Conservation (phyloP, 257 asterid genomes). For the Catharanthus roseus region DNA sequence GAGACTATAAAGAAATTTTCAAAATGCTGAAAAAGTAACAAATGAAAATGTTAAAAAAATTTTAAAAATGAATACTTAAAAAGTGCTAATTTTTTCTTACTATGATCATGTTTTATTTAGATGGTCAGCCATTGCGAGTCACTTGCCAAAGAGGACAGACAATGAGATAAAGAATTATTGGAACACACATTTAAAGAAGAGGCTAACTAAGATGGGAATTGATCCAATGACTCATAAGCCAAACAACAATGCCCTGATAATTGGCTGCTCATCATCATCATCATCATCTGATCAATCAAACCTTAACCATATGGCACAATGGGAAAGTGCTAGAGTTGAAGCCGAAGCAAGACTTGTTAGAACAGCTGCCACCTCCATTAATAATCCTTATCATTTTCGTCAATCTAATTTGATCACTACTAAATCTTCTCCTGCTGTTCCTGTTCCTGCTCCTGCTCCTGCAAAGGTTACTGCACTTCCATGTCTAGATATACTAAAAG, state of each 20-base stretch:
- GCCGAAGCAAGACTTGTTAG: slow-evolving; percentile 67
- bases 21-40: too few species aligned
- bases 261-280: too few species aligned
- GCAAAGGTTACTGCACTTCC: not conserved
- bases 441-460: too few species aligned
- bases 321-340: slow-evolving; percentile 81
- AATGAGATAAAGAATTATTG: slow-evolving; percentile 71
- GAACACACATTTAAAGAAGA: slow-evolving; percentile 69
- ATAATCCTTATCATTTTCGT: too few species aligned
- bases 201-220: slow-evolving; percentile 67
- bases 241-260: slow-evolving; percentile 43
- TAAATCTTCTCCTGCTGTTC: too few species aligned
- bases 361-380: too few species aligned
- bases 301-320: slow-evolving; percentile 75
- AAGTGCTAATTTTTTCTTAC: too few species aligned
- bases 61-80: too few species aligned
- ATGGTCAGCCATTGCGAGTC: slow-evolving; percentile 85
- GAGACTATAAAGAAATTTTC: too few species aligned
- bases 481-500: not conserved
- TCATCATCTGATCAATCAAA: slow-evolving; percentile 53
- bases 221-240: slow-evolving; percentile 84
- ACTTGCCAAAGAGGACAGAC: slow-evolving; percentile 65
- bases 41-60: too few species aligned
- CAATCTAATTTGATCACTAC: too few species aligned
- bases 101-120: too few species aligned